Evolutionary conservation across 2,329 filamentous ascomycete genomes (phyloP).

Genomic region (Rutstroemia sydowiana): DNA sequence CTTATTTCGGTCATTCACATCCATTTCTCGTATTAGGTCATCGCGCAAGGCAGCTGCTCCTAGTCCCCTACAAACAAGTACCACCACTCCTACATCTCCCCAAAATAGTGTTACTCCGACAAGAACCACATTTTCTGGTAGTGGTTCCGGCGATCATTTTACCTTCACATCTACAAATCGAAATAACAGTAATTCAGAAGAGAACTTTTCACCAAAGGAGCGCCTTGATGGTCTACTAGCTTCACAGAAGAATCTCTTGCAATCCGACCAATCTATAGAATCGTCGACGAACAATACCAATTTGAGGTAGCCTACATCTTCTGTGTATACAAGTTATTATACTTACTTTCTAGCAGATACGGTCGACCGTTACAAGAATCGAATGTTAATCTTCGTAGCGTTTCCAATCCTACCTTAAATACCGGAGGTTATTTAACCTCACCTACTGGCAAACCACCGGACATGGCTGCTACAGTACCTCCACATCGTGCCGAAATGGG

Average conservation of each 20-base stretch:
- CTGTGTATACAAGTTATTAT: neutral
- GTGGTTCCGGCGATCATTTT: slow-evolving; percentile 17
- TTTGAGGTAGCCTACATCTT: slow-evolving; percentile 18
- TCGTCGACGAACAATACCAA: slow-evolving; percentile 13
- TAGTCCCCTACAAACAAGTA: slow-evolving; percentile 30
- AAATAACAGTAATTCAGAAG: slow-evolving; percentile 15
- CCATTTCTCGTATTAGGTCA: slow-evolving; percentile 24
- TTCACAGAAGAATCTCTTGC: slow-evolving; percentile 30
- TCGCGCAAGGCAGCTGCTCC: slow-evolving; percentile 29
- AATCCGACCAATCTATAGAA: slow-evolving; percentile 13
- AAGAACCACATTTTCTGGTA: slow-evolving; percentile 23
- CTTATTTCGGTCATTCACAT: slow-evolving; percentile 14
- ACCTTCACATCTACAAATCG: slow-evolving; percentile 15
- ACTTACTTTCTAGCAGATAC: slow-evolving; percentile 15
- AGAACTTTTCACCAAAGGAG: slow-evolving; percentile 29
- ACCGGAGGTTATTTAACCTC: slow-evolving; percentile 20
- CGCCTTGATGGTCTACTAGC: slow-evolving; percentile 31
- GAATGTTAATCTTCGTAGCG: slow-evolving; percentile 27
- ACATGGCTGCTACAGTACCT: slow-evolving; percentile 25
- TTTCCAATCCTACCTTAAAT: slow-evolving; percentile 28
- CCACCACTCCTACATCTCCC: slow-evolving; percentile 24
- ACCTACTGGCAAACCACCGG: slow-evolving; percentile 15
- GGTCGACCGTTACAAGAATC: slow-evolving; percentile 17
- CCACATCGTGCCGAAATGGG: slow-evolving; percentile 26
- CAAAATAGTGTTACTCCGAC: slow-evolving; percentile 27